Evolutionary conservation across 1,284 basidiomycete genomes (phyloP), one percentile per base, ranked within the genome.

Genomic region (Macrocybe sp.): DNA sequence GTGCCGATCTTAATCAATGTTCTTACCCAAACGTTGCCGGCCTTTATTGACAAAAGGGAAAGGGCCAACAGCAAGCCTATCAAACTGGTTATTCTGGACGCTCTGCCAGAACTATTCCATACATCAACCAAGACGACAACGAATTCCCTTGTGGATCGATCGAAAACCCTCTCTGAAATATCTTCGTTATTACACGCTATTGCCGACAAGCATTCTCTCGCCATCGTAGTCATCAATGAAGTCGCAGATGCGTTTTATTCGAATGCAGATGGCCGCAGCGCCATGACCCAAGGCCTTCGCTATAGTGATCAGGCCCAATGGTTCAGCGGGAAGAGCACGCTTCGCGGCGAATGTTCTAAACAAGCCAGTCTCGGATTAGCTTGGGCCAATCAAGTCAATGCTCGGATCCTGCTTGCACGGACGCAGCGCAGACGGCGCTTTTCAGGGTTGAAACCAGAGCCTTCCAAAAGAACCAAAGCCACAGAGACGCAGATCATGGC

Each of bases 341-440:
- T 78, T 33, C 69, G 75, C 37, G 73, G 76, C 37, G 81, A 85
- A 59, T 67, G 72, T 48, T 66, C 63, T 47, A 91, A 92, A 60
- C 88, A 93, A 65, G 92, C 89, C 0, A 80, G 79, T 35, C 67
- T 97, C 2, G 94, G 94, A 0, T 80, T 95, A 43, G 83, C 84
- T 2, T 97, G 94, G 94, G 86, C 92, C 7, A 95, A 95, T 63
- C 85, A 89, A 52, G 73, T 97, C 50, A 94, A 94, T 53, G 75
- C 75, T 3, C 77, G 94, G 8, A 76, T 97, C 47, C 85, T 96
- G 76, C 73, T 96, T 41, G 80, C 77, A 41, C 77, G 90, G 11
- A 94, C 92, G 0, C 78, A 79, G 4, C 72, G 90, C 48, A 72
- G 85, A 50, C 73, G 80, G 35, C 71, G 82, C 53, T 55, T 87